Evolutionary conservation across 1,139 yeast species (phyloP).

Genomic region (Debaryomyces udenii): DNA sequence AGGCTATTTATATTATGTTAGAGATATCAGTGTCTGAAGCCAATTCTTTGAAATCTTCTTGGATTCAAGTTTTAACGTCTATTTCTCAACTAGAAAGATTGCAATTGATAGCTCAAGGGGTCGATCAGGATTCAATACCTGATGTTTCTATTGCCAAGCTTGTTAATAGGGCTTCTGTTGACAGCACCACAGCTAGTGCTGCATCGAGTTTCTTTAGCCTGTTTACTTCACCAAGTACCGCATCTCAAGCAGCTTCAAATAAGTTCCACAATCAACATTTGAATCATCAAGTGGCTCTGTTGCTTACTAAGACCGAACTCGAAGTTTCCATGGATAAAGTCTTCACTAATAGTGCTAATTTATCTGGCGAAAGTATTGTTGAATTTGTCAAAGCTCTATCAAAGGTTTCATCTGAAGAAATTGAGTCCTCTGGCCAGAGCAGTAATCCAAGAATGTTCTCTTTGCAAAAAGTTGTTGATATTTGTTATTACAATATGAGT

Average conservation of each 20-base stretch:
- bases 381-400: constrained; percentile 86
- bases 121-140: constrained; percentile 82
- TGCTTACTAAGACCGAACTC: constrained; percentile 71
- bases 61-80: constrained; percentile 82
- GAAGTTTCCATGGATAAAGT: constrained; percentile 86
- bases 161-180: constrained; percentile 60
- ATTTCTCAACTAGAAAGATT: constrained; percentile 90
- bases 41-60: constrained; percentile 64
- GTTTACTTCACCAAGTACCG: constrained; percentile 36
- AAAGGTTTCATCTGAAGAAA: constrained; percentile 87
- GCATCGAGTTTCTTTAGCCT: constrained; percentile 51
- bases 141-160: constrained; percentile 79
- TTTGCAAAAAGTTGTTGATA: constrained; percentile 92
- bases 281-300: constrained; percentile 42
- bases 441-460: constrained; percentile 88
- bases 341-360: constrained; percentile 77
- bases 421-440: constrained; percentile 83
- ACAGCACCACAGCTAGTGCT: constrained; percentile 46
- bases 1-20: constrained; percentile 73
- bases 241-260: constrained; percentile 47
- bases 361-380: constrained; percentile 82
- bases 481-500: constrained; percentile 95
- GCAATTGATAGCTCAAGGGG: constrained; percentile 86
- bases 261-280: constrained; percentile 50
- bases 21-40: constrained; percentile 84